A percentile compares a stretch with the other conserved stretches of the same genome.
phyloP scores from a whole-genome alignment of 805 yeast genomes.

The Zygosaccharomyces lentus region DNA sequence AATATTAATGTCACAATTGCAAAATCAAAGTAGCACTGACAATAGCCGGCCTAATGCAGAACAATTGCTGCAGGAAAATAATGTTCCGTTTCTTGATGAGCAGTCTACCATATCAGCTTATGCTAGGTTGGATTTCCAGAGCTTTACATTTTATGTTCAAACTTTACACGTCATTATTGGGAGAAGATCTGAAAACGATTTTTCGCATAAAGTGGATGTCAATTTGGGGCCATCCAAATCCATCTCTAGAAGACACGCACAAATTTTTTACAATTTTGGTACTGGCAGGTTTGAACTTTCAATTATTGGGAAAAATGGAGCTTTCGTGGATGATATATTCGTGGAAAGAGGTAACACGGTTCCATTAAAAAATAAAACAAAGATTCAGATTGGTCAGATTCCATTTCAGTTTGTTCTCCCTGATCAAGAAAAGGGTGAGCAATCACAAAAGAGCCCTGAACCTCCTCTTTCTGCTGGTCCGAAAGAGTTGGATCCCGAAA shows the following conservation, averaged over 20 bases:
- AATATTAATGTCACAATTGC: slow-evolving; percentile 5
- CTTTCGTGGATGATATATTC: slow-evolving; percentile 88
- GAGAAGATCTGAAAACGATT: slow-evolving; percentile 74
- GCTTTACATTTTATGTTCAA: slow-evolving; percentile 92
- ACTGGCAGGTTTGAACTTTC: slow-evolving; percentile 90
- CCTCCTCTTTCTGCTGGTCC: slow-evolving; percentile 12
- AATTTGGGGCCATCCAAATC: slow-evolving; percentile 91
- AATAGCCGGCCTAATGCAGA: background rate
- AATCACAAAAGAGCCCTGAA: slow-evolving; percentile 37
- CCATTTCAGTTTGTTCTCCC: slow-evolving; percentile 87
- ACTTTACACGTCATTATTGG: slow-evolving; percentile 92
- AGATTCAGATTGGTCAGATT: slow-evolving; percentile 89
- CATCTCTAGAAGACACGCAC: slow-evolving; percentile 90
- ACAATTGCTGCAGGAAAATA: slow-evolving; percentile 3
- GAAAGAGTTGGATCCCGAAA: slow-evolving; percentile 14
- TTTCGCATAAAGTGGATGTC: slow-evolving; percentile 74
- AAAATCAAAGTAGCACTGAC: background rate
- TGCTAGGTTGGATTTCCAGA: slow-evolving; percentile 84
- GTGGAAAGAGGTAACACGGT: slow-evolving; percentile 90
- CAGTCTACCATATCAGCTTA: slow-evolving; percentile 44
- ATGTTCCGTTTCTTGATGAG: slow-evolving; percentile 21
- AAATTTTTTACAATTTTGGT: slow-evolving; percentile 93
- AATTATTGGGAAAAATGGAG: slow-evolving; percentile 92
- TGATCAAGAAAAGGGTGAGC: slow-evolving; percentile 49
- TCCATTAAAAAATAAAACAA: slow-evolving; percentile 74